Base-by-base conservation (phyloP, 495 filamentous ascomycete genomes). In the Tuber brumale region DNA sequence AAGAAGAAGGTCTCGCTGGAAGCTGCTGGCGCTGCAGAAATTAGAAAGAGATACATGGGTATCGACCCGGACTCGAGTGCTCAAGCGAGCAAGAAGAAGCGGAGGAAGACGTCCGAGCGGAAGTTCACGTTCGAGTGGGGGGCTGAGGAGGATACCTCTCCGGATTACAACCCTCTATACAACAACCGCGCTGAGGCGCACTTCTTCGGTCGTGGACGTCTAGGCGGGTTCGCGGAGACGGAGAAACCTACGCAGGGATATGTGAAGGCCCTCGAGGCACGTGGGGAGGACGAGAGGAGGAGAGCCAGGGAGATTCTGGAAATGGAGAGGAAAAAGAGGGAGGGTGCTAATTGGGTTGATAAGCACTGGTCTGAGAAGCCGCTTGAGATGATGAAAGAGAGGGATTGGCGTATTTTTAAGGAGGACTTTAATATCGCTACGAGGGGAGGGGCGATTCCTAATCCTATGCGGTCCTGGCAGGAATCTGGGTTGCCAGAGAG, bases 111-210 rank as follows among this genome's bases (percentile, higher is more conserved):
- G 1, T 94, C 93, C 16, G 95, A 97, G 83, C 93, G 94, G 85
- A 97, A 98, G 82, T 99, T 99, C 87, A 99, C 97, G 82, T 98
- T 99, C 79, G 95, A 98, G 83, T 99, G 95, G 95, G 97, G 97
- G 79, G 87, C 89, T 3, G 94, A 97, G 80, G 95, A 99, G 80
- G 95, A 99, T 84, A 99, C 95, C 21, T 97, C 92, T 77, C 86
- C 86, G 4, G 94, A 96, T 78, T 94, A 94, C 80, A 96, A 97
- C 80, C 94, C 95, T 10, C 85, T 97, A 21, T 97, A 98, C 84
- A 88, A 92, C 69, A 86, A 90, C 41, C 88, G 91, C 66, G 87
- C 90, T 3, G 91, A 94, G 75, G 88, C 90, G 1, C 90, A 89
- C 75, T 92, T 97, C 86, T 94, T 91, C 79, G 93, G 93, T 14